These are phyloP conservation scores for Trichoderma sp. DNA, from an alignment of 2,329 filamentous ascomycete genomes.

Conservation along the genomic window DNA sequence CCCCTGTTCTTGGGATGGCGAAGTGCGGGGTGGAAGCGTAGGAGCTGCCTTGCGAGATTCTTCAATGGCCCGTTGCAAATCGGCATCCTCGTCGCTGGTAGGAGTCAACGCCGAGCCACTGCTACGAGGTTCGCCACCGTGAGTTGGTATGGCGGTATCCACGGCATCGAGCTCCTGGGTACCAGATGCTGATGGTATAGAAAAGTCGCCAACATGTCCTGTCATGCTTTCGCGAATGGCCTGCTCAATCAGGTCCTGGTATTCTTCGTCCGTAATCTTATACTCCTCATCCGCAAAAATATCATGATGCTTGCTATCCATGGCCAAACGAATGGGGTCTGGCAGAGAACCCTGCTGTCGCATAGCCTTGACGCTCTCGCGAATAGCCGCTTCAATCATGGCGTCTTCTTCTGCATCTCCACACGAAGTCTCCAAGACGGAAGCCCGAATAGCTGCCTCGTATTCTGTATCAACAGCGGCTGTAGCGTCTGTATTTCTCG, in stretches of 20 bases:
- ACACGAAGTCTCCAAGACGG: constrained; percentile 68
- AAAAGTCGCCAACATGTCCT: constrained; percentile 21
- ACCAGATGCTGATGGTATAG: constrained; percentile 26
- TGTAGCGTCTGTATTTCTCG: neutral
- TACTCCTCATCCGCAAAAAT: constrained; percentile 45
- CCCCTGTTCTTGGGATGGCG: constrained; percentile 26
- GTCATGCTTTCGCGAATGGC: constrained; percentile 56
- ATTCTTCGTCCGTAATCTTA: constrained; percentile 58
- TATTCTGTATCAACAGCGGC: constrained; percentile 58
- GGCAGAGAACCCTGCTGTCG: constrained; percentile 33
- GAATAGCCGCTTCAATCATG: constrained; percentile 70
- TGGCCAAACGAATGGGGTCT: constrained; percentile 26
- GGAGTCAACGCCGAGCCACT: neutral
- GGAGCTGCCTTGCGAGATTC: constrained; percentile 39
- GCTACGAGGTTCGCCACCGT: neutral
- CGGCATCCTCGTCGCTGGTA: constrained; percentile 43
- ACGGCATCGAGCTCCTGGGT: constrained; percentile 24
- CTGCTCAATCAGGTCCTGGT: constrained; percentile 57
- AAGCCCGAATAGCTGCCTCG: constrained; percentile 70
- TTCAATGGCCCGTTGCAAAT: constrained; percentile 43
- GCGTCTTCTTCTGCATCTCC: constrained; percentile 71
- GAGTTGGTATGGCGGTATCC: neutral
- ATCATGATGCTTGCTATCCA: constrained; percentile 31
- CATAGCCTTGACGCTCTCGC: constrained; percentile 66
- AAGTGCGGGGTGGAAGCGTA: constrained; percentile 18